These are phyloP conservation scores for Leccinum variicolor DNA, from an alignment of 768 basidiomycete species.

Conservation along the genomic window DNA sequence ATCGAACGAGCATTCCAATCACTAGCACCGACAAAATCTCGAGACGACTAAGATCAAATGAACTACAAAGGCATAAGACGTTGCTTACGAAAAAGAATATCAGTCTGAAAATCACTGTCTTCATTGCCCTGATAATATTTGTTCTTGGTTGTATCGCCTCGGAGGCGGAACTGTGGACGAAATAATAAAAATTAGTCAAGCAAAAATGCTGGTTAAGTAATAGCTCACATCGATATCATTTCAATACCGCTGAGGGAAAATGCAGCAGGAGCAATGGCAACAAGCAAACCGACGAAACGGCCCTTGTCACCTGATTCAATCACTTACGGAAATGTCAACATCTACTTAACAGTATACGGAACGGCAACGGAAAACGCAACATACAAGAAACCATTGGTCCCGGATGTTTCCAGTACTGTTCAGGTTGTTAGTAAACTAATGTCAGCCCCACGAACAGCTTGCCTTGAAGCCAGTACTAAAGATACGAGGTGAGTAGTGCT, in stretches of 20 bases:
- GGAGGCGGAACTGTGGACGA: slow-evolving; percentile 55
- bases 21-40: slow-evolving; percentile 37
- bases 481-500: neutral
- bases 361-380: neutral
- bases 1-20: slow-evolving; percentile 78
- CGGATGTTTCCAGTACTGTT: slow-evolving; percentile 23
- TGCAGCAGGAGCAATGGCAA: slow-evolving; percentile 31
- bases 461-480: slow-evolving; percentile 20
- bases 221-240: slow-evolving; percentile 59
- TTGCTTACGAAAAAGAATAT: slow-evolving; percentile 29
- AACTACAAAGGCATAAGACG: neutral
- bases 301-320: slow-evolving; percentile 17
- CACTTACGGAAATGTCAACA: slow-evolving; percentile 6
- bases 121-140: slow-evolving; percentile 74
- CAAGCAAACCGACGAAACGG: slow-evolving; percentile 19
- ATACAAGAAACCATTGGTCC: slow-evolving; percentile 24
- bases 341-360: neutral
- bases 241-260: slow-evolving; percentile 83
- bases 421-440: neutral
- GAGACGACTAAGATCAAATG: neutral
- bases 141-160: slow-evolving; percentile 77
- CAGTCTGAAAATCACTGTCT: slow-evolving; percentile 79
- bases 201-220: slow-evolving; percentile 12
- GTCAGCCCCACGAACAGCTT: neutral
- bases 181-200: slow-evolving; percentile 5